Percentiles rank a stretch among this genome's conserved stretches.
These are phyloP conservation scores for Metarhizium robertsii DNA, from an alignment of 2,329 filamentous ascomycete genomes.

Conservation along the genomic window DNA sequence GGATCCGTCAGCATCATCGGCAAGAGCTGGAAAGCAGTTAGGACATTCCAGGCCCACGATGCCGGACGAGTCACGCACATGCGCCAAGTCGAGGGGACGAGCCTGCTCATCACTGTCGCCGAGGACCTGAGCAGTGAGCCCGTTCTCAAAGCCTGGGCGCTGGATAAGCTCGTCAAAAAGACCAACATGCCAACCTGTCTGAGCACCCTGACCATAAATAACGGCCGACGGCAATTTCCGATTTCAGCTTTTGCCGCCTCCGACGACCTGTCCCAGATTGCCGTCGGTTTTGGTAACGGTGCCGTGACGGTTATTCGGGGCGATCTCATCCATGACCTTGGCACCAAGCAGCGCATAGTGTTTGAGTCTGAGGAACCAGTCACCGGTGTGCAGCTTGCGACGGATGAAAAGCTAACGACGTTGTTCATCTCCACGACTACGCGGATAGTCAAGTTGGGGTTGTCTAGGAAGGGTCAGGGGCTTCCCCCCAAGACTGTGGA, in stretches of 20 bases:
- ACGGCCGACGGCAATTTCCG: conserved; percentile 87
- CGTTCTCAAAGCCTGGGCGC: conserved; percentile 90
- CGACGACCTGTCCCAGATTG: conserved; percentile 83
- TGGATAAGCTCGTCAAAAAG: conserved; percentile 92
- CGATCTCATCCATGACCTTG: conserved; percentile 89
- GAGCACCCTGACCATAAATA: conserved; percentile 77
- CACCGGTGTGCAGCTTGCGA: conserved; percentile 74
- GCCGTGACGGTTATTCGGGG: conserved; percentile 88
- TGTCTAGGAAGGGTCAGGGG: conserved; percentile 82
- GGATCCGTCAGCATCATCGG: conserved; percentile 84
- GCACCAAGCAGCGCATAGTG: conserved; percentile 86
- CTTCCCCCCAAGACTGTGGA: conserved; percentile 82
- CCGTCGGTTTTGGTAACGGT: conserved; percentile 92
- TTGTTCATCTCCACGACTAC: conserved; percentile 89
- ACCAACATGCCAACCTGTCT: conserved; percentile 81
- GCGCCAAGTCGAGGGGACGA: conserved; percentile 82
- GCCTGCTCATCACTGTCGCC: conserved; percentile 73
- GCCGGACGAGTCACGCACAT: conserved; percentile 76
- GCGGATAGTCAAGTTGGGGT: conserved; percentile 75
- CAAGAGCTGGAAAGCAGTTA: conserved; percentile 75
- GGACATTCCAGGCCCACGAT: conserved; percentile 82
- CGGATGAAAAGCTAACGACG: conserved; percentile 55
- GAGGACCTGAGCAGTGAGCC: conserved; percentile 87
- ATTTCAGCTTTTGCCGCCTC: conserved; percentile 84
- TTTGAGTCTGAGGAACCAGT: conserved; percentile 96